Conservation (phyloP, 169 alveolate genomes). For the Plasmodium cynomolgi region DNA sequence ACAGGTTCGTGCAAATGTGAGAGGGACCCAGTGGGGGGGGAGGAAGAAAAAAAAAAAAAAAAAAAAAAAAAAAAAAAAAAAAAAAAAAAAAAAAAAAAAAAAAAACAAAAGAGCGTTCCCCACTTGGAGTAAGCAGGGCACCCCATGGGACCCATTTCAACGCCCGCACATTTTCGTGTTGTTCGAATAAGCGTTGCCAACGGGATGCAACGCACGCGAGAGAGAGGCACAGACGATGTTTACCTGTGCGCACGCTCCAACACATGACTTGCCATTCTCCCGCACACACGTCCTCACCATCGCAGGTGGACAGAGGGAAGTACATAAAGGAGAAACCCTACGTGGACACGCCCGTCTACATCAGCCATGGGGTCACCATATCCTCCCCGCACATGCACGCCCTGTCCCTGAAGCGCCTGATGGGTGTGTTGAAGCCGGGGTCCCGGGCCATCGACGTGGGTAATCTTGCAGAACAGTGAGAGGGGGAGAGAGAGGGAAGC, state of each 20-base stretch:
- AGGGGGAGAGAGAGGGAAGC: background rate
- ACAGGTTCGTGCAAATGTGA: constrained; percentile 40
- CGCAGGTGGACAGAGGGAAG: constrained; percentile 69
- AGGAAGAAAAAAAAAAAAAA: background rate
- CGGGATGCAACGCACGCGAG: too few relatives aligned
- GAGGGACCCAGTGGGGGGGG: background rate
- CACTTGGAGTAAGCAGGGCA: background rate
- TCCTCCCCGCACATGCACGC: constrained; percentile 77
- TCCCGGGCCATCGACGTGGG: constrained; percentile 75
- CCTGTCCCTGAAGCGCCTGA: constrained; percentile 45
- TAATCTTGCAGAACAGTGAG: background rate
- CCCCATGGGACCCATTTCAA: background rate
- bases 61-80: background rate
- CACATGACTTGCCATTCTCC: background rate
- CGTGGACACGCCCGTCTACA: constrained; percentile 70
- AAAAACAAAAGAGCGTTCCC: background rate
- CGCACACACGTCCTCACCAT: background rate
- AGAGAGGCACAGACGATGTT: too few relatives aligned
- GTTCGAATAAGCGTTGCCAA: background rate
- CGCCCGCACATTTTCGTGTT: background rate
- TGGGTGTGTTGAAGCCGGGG: constrained; percentile 71
- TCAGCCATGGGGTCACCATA: constrained; percentile 72
- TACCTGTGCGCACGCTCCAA: background rate
- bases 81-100: background rate
- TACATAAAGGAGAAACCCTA: constrained; percentile 70